Evolutionary conservation across 2,329 filamentous ascomycete genomes (phyloP).

Genomic region (Lizonia empirigonia): DNA sequence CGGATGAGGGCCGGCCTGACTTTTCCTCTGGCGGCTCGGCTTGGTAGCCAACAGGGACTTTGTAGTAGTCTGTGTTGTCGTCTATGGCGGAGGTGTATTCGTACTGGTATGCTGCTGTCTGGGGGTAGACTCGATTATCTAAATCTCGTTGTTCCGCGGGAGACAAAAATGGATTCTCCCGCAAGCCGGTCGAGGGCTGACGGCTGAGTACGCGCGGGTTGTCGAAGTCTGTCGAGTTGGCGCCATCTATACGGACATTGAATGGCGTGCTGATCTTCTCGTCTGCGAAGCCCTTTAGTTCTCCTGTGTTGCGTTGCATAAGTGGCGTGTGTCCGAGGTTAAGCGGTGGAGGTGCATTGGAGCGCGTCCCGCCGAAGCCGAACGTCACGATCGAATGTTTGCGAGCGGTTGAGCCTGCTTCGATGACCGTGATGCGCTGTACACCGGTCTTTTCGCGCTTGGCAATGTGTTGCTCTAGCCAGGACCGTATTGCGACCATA

Average conservation of each 20-base stretch:
- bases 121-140: constrained; percentile 13
- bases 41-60: constrained; percentile 18
- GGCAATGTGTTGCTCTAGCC: constrained; percentile 37
- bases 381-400: constrained; percentile 28
- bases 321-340: constrained; percentile 11
- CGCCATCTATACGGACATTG: constrained; percentile 31
- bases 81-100: constrained; percentile 13
- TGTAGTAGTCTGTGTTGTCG: constrained; percentile 15
- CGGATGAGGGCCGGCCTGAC: constrained; percentile 20
- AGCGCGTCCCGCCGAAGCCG: constrained; percentile 28
- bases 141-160: constrained; percentile 5
- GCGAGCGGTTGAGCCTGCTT: background rate
- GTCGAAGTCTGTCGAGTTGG: background rate
- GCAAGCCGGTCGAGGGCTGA: background rate
- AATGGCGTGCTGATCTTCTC: constrained; percentile 28
- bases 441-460: constrained; percentile 15
- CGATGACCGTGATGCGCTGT: background rate
- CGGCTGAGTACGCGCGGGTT: constrained; percentile 2
- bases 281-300: constrained; percentile 29
- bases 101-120: constrained; percentile 14
- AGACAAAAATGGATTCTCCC: constrained; percentile 12
- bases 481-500: constrained; percentile 28
- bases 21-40: background rate
- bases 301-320: constrained; percentile 19
- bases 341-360: constrained; percentile 9